phyloP scores from a whole-genome alignment of 495 filamentous ascomycete genomes.

The Trichoderma reesei region DNA sequence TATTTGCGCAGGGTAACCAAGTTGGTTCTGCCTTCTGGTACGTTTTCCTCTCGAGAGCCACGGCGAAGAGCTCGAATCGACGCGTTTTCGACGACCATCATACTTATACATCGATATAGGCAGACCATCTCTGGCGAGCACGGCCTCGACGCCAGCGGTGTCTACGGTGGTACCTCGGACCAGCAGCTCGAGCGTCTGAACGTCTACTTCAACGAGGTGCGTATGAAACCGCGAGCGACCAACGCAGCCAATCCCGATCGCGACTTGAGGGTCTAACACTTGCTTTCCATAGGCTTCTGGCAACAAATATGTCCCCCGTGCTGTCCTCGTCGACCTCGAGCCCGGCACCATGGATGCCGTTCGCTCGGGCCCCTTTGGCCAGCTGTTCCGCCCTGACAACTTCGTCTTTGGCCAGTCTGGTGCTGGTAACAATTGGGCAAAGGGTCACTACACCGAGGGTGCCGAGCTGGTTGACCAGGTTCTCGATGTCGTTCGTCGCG shows the following conservation, averaged over 20 bases:
- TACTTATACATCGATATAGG: conserved; percentile 11
- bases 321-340: conserved; percentile 98
- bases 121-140: conserved; percentile 98
- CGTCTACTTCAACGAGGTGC: conserved; percentile 99
- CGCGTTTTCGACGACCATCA: neutral
- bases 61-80: neutral
- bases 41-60: neutral
- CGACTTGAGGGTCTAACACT: neutral
- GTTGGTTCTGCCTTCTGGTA: conserved; percentile 98
- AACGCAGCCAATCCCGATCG: neutral
- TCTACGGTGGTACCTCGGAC: conserved; percentile 93
- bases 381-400: conserved; percentile 99
- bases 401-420: conserved; percentile 99
- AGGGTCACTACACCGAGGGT: conserved; percentile 99
- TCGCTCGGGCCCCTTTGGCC: conserved; percentile 95
- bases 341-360: conserved; percentile 99
- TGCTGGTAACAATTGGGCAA: conserved; percentile 99
- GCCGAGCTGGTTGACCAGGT: conserved; percentile 98
- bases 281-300: conserved; percentile 56
- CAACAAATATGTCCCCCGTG: conserved; percentile 99
- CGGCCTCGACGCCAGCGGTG: conserved; percentile 89
- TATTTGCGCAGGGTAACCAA: conserved; percentile 80
- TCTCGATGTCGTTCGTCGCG: conserved; percentile 95
- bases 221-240: conserved; percentile 11
- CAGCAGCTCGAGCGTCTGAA: conserved; percentile 99